Percentiles rank a stretch among this genome's conserved stretches.
Conservation (phyloP, 495 filamentous ascomycete species). For the Annulohypoxylon maeteangense region DNA sequence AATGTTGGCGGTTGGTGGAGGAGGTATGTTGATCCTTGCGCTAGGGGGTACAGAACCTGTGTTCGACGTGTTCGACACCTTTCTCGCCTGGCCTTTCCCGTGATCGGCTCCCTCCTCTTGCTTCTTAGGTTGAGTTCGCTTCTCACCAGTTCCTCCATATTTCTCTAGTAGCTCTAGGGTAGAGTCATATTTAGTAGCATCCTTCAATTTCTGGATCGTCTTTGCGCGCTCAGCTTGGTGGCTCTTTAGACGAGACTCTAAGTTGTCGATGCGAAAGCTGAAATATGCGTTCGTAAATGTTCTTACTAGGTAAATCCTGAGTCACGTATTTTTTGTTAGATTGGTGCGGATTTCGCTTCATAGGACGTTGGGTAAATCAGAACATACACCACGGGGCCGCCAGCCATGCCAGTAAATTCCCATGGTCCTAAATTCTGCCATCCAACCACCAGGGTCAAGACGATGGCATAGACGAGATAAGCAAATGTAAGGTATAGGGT, state of each 20-base stretch:
- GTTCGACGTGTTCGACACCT: conserved; percentile 24
- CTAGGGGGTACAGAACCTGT: conserved; percentile 37
- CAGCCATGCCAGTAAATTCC: conserved; percentile 81
- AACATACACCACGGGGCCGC: conserved; percentile 80
- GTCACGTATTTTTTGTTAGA: conserved; percentile 28
- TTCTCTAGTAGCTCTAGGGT: conserved; percentile 94
- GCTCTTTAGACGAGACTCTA: conserved; percentile 73
- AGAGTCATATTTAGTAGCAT: conserved; percentile 92
- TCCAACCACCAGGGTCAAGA: conserved; percentile 84
- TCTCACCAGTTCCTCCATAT: conserved; percentile 76
- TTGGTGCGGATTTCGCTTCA: conserved; percentile 19
- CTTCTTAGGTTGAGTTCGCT: conserved; percentile 54
- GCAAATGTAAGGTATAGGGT: conserved; percentile 90
- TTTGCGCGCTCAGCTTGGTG: conserved; percentile 79
- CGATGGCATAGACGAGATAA: conserved; percentile 84
- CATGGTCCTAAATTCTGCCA: conserved; percentile 78
- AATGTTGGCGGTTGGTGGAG: conserved; percentile 91
- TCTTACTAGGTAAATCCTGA: conserved; percentile 76
- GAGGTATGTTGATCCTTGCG: conserved; percentile 69
- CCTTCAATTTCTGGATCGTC: conserved; percentile 93
- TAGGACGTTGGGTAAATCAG: neutral
- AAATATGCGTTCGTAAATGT: conserved; percentile 72
- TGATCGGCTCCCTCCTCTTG: conserved; percentile 40
- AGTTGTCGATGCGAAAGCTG: conserved; percentile 78
- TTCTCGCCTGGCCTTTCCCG: conserved; percentile 15